Conservation (phyloP, 1,139 yeast species). For the Yamadazyma conglobata region DNA sequence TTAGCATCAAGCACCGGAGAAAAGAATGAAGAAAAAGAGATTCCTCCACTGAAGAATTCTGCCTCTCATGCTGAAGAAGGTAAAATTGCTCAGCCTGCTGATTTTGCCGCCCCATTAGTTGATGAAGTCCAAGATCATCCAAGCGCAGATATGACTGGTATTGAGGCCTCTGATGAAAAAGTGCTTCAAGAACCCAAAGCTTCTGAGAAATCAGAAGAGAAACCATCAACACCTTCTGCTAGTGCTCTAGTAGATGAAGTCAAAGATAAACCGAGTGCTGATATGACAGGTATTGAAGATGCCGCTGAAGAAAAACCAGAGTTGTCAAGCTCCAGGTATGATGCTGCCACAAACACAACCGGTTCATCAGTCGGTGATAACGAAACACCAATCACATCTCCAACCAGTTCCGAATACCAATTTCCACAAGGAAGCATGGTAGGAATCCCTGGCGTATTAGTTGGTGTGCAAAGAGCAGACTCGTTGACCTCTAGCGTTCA, state of each 20-base stretch:
- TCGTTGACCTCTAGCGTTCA: conserved; percentile 88
- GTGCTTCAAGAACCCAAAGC: conserved; percentile 6
- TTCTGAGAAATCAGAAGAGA: conserved; percentile 9
- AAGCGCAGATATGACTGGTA: conserved; percentile 26
- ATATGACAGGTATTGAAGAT: conserved; percentile 29
- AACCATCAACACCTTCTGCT: conserved; percentile 22
- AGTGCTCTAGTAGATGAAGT: conserved; percentile 26
- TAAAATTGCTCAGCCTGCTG: conserved; percentile 5
- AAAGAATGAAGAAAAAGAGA: no score
- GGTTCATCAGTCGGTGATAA: conserved; percentile 38
- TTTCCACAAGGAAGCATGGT: conserved; percentile 53
- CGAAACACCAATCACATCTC: conserved; percentile 58
- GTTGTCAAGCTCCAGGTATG: conserved; percentile 15
- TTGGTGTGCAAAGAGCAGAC: conserved; percentile 57
- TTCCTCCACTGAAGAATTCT: no score
- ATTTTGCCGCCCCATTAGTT: conserved; percentile 1
- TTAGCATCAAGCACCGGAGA: no score
- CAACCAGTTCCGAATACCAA: conserved; percentile 50
- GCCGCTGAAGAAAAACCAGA: conserved; percentile 9
- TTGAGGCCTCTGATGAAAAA: no score
- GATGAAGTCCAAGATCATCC: conserved; percentile 13
- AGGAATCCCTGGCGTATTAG: conserved; percentile 47
- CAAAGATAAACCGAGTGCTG: conserved; percentile 22
- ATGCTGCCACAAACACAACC: conserved; percentile 24
- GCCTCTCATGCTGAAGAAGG: conserved; percentile 15